phyloP scores from a whole-genome alignment of 345 rosid species.

The Sonneratia caseolaris region DNA sequence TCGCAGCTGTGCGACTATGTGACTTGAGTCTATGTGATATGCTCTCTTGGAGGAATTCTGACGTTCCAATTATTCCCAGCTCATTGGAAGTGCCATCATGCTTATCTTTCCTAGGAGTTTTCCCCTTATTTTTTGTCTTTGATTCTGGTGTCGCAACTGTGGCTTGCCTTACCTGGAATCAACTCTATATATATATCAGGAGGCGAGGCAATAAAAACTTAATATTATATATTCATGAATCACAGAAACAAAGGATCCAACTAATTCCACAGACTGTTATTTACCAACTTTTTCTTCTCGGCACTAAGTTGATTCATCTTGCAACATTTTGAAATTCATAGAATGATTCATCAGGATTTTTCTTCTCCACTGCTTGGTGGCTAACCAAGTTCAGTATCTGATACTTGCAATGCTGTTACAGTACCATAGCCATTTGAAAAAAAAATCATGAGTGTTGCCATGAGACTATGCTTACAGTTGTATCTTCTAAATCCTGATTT shows the following conservation, averaged over 20 bases:
- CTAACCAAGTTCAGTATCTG: background rate
- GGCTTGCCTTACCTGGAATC: background rate
- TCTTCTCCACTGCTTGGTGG: background rate
- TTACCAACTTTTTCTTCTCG: background rate
- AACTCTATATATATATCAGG: background rate
- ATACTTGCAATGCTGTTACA: background rate
- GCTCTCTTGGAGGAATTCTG: background rate
- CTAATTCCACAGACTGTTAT: background rate
- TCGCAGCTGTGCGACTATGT: constrained; percentile 3
- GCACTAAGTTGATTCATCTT: background rate
- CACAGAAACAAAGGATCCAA: background rate
- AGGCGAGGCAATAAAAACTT: background rate
- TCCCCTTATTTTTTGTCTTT: background rate
- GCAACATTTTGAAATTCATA: background rate
- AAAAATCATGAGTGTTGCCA: background rate
- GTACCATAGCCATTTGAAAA: background rate
- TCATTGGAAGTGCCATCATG: background rate
- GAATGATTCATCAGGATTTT: background rate
- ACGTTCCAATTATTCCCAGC: background rate
- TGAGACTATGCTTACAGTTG: background rate
- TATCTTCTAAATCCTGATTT: constrained; percentile 7
- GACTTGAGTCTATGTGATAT: constrained; percentile 4
- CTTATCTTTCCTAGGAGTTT: background rate
- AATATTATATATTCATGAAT: background rate
- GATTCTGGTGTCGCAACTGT: background rate